Evolutionary conservation across 352 stramenopile genomes (phyloP).

Genomic region (Phytophthora pseudosyringae): DNA sequence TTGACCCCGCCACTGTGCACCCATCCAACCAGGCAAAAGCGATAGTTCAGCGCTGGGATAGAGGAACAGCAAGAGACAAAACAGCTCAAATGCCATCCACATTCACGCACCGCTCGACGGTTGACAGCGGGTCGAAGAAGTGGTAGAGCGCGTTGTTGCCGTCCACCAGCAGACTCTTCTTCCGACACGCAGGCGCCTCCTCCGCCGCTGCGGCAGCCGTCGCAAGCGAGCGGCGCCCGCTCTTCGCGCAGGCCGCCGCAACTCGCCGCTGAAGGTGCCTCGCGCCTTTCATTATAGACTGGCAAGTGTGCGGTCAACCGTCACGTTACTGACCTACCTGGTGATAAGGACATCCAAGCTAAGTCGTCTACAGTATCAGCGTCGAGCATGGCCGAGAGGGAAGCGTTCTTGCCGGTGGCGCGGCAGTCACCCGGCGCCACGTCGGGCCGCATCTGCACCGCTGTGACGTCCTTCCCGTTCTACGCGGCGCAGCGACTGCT

Average conservation of each 20-base stretch:
- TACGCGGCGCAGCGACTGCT: conserved; percentile 67
- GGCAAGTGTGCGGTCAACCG: neutral
- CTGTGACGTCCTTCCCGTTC: conserved; percentile 66
- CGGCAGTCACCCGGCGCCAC: conserved; percentile 22
- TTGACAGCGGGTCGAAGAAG: conserved; percentile 56
- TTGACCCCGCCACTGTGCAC: conserved; percentile 39
- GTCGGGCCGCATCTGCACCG: conserved; percentile 52
- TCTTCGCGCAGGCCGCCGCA: neutral
- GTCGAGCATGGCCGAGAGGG: conserved; percentile 34
- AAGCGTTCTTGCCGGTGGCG: conserved; percentile 43
- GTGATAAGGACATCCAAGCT: neutral
- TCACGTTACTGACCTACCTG: neutral
- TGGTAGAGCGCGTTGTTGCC: conserved; percentile 73
- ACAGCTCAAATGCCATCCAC: neutral
- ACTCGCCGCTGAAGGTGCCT: neutral
- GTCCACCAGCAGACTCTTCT: conserved; percentile 64
- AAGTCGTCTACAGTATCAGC: neutral
- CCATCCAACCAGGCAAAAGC: neutral
- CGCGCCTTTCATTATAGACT: conserved; percentile 18
- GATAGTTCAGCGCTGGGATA: neutral
- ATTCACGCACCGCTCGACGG: conserved; percentile 39
- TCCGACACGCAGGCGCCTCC: conserved; percentile 11
- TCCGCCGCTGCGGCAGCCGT: conserved; percentile 15
- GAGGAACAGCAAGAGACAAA: neutral
- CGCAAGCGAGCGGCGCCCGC: conserved; percentile 17